Conservation (phyloP, 805 yeast genomes). For the Myxozyma monticola region DNA sequence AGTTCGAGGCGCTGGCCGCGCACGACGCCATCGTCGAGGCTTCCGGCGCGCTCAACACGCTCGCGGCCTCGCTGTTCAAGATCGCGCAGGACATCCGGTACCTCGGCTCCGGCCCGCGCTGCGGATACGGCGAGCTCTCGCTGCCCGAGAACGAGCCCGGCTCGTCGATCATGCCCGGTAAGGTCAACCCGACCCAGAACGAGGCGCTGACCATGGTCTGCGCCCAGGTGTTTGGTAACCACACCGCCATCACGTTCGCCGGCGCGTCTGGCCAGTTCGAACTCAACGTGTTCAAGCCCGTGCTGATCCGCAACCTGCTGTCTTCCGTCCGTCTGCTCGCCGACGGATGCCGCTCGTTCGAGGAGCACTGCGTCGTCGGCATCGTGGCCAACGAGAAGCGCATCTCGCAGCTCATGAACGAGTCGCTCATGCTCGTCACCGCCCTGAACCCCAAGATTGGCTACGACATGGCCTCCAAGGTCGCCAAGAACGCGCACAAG, state of each 20-base stretch:
- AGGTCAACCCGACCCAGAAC: slow-evolving; percentile 98
- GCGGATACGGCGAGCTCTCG: slow-evolving; percentile 95
- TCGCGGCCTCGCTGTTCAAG: slow-evolving; percentile 90
- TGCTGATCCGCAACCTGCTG: slow-evolving; percentile 86
- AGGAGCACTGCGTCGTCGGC: slow-evolving; percentile 93
- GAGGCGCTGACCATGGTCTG: slow-evolving; percentile 99
- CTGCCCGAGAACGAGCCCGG: slow-evolving; percentile 99
- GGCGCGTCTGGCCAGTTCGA: slow-evolving; percentile 99
- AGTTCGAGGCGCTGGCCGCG: slow-evolving; percentile 98
- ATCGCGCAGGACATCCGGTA: slow-evolving; percentile 98
- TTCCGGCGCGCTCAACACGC: slow-evolving; percentile 93
- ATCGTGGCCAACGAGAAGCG: slow-evolving; percentile 84
- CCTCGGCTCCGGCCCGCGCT: slow-evolving; percentile 98
- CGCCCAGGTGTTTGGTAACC: slow-evolving; percentile 96
- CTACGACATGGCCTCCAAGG: slow-evolving; percentile 95
- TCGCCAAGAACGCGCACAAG: slow-evolving; percentile 98
- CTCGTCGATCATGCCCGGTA: slow-evolving; percentile 99
- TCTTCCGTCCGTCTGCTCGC: slow-evolving; percentile 84
- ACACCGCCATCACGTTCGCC: slow-evolving; percentile 90
- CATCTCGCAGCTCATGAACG: slow-evolving; percentile 83
- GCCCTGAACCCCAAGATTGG: slow-evolving; percentile 99
- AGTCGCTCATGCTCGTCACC: slow-evolving; percentile 96
- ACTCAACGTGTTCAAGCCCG: slow-evolving; percentile 95
- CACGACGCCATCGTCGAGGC: slow-evolving; percentile 98
- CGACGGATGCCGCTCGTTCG: slow-evolving; percentile 87